Conservation (phyloP, 441 rosid species). For the Pelargonium fulgidum region DNA sequence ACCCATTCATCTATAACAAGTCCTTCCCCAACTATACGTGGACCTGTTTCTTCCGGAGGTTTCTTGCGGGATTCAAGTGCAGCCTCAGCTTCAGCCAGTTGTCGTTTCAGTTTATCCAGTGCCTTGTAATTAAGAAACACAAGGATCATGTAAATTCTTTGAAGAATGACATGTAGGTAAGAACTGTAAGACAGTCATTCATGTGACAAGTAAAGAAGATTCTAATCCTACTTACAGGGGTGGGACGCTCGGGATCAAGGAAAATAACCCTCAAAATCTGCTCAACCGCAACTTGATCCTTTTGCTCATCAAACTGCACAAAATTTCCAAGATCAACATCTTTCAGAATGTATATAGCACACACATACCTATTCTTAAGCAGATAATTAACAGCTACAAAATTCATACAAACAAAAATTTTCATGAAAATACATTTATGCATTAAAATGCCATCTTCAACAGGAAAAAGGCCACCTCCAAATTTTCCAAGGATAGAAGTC, state of each 20-base stretch:
- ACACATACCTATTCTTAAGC: neutral
- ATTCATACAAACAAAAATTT: neutral
- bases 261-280: slow-evolving; percentile 60
- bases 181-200: neutral
- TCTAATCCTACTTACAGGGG: slow-evolving; percentile 37
- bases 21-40: slow-evolving; percentile 47
- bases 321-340: slow-evolving; percentile 10
- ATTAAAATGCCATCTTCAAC: neutral
- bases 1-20: slow-evolving; percentile 80
- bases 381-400: slow-evolving; percentile 9
- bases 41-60: slow-evolving; percentile 41
- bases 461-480: neutral
- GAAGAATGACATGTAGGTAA: neutral
- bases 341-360: slow-evolving; percentile 11
- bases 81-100: slow-evolving; percentile 54
- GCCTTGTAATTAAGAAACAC: slow-evolving; percentile 32
- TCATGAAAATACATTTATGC: neutral
- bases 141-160: neutral
- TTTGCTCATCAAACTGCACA: slow-evolving; percentile 62
- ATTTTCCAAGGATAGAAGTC: neutral
- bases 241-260: slow-evolving; percentile 48
- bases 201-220: neutral
- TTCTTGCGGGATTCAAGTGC: slow-evolving; percentile 52
- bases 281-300: slow-evolving; percentile 58
- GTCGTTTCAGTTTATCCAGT: slow-evolving; percentile 52